Base-by-base conservation (phyloP, 352 stramenopile species). In the Phytopythium montanum region DNA sequence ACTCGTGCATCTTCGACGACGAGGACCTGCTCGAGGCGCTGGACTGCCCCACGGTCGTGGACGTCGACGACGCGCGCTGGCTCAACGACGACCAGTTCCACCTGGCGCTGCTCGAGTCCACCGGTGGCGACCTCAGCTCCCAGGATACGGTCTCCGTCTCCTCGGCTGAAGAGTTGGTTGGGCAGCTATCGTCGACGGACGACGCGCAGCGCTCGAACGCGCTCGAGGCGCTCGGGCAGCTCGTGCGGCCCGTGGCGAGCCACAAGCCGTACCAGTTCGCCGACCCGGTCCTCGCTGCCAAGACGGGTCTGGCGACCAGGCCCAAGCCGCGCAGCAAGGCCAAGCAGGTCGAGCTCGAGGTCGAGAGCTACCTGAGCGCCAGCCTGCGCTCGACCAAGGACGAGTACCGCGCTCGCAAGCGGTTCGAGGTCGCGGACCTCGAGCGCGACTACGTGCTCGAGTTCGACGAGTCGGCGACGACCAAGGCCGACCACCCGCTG, bases 401-500 rank as follows among this genome's bases (percentile, higher is more conserved):
- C 53, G 56, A 60, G 26, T 72, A 69, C 68, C 64, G 60, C 23
- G 59, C n/a, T 7, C 23, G 60, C 21, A 45, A 62, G 16, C 53
- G 65, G 19, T 72, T 57, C 64, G 51, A 49, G 2, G 57, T 75
- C 19, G 64, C 68, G 1, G 58, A 64, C 26, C 38, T 61, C 2
- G 68, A 75, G 36, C 78, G 69, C 19, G 76, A 91, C 73, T 85
- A 91, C 54, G 56, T 62, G 25, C 81, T 66, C 55, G 50, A 75
- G 54, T 89, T 76, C 45, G 60, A 76, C 48, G 62, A 52, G 7
- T 34, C 31, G 12, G 44, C 65, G 56, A 68, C 68, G 14, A 74
- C 68, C 1, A 52, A 51, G 29, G 60, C 69, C 23, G 60, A 83
- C 44, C 64, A 75, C 28, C 81, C 81, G 36, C 62, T 88, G 42